A percentile compares a stretch with the other conserved stretches of the same genome.
phyloP scores from a whole-genome alignment of 371 early-diverging fungal genomes.

The Mortierella sp. region DNA sequence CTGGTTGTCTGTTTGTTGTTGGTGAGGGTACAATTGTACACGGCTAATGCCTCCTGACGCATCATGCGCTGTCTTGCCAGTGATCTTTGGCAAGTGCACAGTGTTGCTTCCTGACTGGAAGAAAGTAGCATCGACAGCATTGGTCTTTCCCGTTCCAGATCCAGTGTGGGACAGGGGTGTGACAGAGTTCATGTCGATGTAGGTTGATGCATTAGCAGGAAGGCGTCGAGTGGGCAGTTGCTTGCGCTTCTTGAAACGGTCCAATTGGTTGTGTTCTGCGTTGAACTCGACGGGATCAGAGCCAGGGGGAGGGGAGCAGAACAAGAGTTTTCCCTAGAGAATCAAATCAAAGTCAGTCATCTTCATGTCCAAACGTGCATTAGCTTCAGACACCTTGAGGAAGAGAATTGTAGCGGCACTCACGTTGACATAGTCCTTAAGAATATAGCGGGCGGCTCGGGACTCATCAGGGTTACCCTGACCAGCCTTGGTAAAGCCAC shows the following conservation, averaged over 20 bases:
- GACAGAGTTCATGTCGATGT: slow-evolving; percentile 55
- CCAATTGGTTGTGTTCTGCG: slow-evolving; percentile 73
- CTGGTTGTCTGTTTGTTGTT: slow-evolving; percentile 60
- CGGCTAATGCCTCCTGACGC: slow-evolving; percentile 60
- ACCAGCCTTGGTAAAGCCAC: slow-evolving; percentile 90
- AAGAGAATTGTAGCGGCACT: too few species aligned
- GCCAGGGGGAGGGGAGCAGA: slow-evolving; percentile 86
- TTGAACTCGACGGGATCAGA: slow-evolving; percentile 76
- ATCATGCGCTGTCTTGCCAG: slow-evolving; percentile 60
- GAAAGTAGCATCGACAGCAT: slow-evolving; percentile 73
- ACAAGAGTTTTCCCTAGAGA: slow-evolving; percentile 84
- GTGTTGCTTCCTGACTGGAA: slow-evolving; percentile 61
- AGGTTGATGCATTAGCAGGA: slow-evolving; percentile 64
- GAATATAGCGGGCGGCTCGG: slow-evolving; percentile 92
- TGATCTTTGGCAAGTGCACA: slow-evolving; percentile 59
- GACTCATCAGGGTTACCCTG: slow-evolving; percentile 98
- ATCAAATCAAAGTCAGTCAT: slow-evolving; percentile 14
- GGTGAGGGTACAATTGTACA: slow-evolving; percentile 72
- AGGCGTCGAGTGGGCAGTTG: slow-evolving; percentile 62
- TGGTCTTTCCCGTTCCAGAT: slow-evolving; percentile 63
- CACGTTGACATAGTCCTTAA: slow-evolving; percentile 96
- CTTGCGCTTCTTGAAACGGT: slow-evolving; percentile 68
- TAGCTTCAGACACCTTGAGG: too few species aligned
- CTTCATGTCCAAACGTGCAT: background rate
- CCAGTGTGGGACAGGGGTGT: slow-evolving; percentile 58